These are phyloP conservation scores for Colletotrichum gigasporum DNA, from an alignment of 2,329 filamentous ascomycete genomes.

Conservation along the genomic window DNA sequence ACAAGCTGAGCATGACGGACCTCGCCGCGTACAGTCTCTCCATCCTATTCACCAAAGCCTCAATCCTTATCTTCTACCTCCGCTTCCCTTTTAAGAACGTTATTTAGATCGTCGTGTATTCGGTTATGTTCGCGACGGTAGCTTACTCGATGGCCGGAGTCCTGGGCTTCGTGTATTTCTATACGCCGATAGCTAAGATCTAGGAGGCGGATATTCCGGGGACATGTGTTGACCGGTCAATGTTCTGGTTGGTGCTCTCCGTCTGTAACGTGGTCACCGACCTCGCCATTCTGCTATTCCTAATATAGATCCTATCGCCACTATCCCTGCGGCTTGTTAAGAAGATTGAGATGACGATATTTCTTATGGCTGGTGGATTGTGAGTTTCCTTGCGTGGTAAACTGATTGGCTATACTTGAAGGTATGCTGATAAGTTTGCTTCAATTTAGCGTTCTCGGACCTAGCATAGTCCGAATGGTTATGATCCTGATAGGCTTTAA, in stretches of 20 bases:
- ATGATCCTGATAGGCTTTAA: slow-evolving; percentile 25
- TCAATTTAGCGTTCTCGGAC: slow-evolving; percentile 20
- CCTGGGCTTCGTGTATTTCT: slow-evolving; percentile 22
- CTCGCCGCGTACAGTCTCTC: slow-evolving; percentile 33
- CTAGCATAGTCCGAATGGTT: slow-evolving; percentile 27
- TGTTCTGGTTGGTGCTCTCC: slow-evolving; percentile 31
- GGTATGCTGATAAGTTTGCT: neutral
- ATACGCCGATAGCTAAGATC: slow-evolving; percentile 25
- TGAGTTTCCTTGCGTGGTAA: too few relatives aligned
- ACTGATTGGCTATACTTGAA: too few relatives aligned
- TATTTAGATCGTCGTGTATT: neutral
- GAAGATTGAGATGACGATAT: slow-evolving; percentile 29
- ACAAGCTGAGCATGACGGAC: slow-evolving; percentile 28
- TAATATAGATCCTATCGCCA: slow-evolving; percentile 26
- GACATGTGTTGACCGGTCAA: slow-evolving; percentile 20
- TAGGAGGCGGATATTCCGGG: slow-evolving; percentile 14
- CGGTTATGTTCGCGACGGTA: slow-evolving; percentile 22
- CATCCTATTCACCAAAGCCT: slow-evolving; percentile 34
- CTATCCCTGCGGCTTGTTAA: slow-evolving; percentile 18
- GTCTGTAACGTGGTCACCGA: slow-evolving; percentile 32
- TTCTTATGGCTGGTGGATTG: slow-evolving; percentile 32
- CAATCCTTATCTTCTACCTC: slow-evolving; percentile 35
- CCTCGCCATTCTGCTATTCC: slow-evolving; percentile 31
- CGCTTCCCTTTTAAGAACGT: slow-evolving; percentile 27
- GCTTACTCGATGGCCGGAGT: slow-evolving; percentile 19